phyloP scores from a whole-genome alignment of 108 stramenopile genomes.

The Nitzschia inconspicua region DNA sequence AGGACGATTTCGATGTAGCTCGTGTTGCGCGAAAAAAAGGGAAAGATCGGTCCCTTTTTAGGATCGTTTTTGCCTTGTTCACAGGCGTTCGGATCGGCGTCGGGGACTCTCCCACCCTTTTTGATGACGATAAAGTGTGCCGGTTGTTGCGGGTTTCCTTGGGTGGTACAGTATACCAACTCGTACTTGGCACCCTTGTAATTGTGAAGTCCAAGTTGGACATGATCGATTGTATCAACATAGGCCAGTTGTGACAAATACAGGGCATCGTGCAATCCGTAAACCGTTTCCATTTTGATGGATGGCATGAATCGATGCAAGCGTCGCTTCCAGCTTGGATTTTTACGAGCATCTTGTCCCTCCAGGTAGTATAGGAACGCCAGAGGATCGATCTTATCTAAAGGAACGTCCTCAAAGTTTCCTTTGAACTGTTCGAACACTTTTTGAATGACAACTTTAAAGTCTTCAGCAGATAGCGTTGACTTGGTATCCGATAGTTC shows the following conservation, averaged over 20 bases:
- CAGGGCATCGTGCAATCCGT: conserved; percentile 60
- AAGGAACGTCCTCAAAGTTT: no score
- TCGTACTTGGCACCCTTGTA: conserved; percentile 26
- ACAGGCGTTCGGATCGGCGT: no score
- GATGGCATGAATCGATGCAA: conserved; percentile 45
- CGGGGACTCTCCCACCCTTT: not conserved
- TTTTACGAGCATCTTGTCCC: conserved; percentile 54
- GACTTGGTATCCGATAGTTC: no score
- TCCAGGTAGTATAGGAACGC: conserved; percentile 62
- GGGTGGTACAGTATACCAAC: conserved; percentile 45
- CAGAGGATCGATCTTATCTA: conserved; percentile 21
- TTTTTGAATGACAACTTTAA: no score
- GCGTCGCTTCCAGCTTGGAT: conserved; percentile 69
- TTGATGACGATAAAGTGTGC: conserved; percentile 23
- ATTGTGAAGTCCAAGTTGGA: conserved; percentile 38
- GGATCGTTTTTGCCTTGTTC: conserved; percentile 7
- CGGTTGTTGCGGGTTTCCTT: conserved; percentile 57
- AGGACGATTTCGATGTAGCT: conserved; percentile 54
- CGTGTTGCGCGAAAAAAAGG: conserved; percentile 12
- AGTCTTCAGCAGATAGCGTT: no score
- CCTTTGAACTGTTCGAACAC: no score
- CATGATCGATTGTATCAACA: conserved; percentile 51
- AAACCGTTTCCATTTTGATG: conserved; percentile 32
- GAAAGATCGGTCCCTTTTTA: not conserved
- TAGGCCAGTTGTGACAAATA: conserved; percentile 59